A percentile compares a stretch with the other conserved stretches of the same genome.
Conservation (phyloP, 768 basidiomycete species). For the Candolleomyces efflorescens region DNA sequence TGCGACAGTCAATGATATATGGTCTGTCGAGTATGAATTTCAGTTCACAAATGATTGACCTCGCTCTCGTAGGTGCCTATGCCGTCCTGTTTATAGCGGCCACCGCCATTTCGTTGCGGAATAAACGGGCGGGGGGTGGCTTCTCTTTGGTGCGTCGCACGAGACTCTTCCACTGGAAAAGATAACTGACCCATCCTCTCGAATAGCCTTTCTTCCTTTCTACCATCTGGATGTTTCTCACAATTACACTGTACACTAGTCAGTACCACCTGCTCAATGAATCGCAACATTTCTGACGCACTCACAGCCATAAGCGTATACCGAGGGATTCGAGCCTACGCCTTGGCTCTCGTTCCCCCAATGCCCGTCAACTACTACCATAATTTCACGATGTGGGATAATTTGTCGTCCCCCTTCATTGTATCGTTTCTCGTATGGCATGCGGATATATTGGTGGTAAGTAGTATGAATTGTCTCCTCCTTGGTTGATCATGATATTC, state of each 20-base stretch:
- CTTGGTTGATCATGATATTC: background rate
- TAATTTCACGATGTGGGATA: background rate
- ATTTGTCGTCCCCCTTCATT: background rate
- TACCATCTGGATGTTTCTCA: background rate
- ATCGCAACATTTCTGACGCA: background rate
- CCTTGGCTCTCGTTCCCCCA: background rate
- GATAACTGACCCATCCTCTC: background rate
- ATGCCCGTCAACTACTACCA: slow-evolving; percentile 1
- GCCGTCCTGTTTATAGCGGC: slow-evolving; percentile 17
- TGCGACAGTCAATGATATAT: background rate
- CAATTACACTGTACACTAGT: background rate
- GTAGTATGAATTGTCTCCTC: background rate
- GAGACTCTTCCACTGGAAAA: background rate
- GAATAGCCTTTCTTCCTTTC: background rate
- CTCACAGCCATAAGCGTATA: background rate
- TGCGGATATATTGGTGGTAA: background rate
- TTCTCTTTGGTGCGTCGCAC: background rate
- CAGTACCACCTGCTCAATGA: background rate
- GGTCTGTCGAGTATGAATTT: background rate
- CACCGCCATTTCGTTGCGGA: slow-evolving; percentile 14
- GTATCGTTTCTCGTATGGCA: background rate
- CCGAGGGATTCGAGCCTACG: background rate
- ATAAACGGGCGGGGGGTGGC: background rate
- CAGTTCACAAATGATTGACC: background rate
- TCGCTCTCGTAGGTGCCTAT: slow-evolving; percentile 10